Evolutionary conservation across 139 green algal genomes (phyloP), one percentile per base, ranked within the genome.

Genomic region (Monoraphidium neglectum): DNA sequence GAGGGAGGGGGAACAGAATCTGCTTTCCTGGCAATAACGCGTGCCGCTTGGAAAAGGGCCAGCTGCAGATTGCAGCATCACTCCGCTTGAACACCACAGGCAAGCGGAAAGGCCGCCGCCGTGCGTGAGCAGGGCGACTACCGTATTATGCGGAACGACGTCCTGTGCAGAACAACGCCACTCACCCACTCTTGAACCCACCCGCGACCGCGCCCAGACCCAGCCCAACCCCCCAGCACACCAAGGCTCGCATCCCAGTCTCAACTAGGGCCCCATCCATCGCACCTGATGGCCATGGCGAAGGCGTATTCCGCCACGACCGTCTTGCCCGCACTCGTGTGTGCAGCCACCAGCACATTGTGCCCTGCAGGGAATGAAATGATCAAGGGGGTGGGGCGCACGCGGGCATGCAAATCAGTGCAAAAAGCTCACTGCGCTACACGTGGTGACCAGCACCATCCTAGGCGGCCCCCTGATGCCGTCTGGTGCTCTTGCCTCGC

Each of bases 241-340:
- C n/a, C n/a, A n/a, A n/a, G n/a, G n/a, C 43, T 51, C 8, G 43
- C 43, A 12, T 51, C 59, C 12, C n/a, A 37, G 21, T 36, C 24
- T 35, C 24, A 24, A 10, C 10, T 12, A 37, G 26, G 16, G 28
- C 33, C 15, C 28, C 15, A 32, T 36, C 30, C 46, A 84, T 79
- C 84, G 72, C 6, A 96, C 79, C 4, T n/a, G n/a, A n/a, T n/a
- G n/a, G 90, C 89, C 86, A 94, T 93, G 18, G 94, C 94, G 70
- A 97, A 95, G 1, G 94, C 94, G 74, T 98, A 97, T 83, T 98
- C 94, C 26, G 94, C 94, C 37, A 98, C 92, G 28, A 92, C 94
- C 18, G 94, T 98, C 74, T 98, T 98, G 24, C 94, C 94, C 10
- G 94, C 94, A 1, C 91, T 97, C 0, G 94, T 98, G 86, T 98